These are phyloP conservation scores for Xylaria intraflava DNA, from an alignment of 495 filamentous ascomycete genomes.

Conservation along the genomic window DNA sequence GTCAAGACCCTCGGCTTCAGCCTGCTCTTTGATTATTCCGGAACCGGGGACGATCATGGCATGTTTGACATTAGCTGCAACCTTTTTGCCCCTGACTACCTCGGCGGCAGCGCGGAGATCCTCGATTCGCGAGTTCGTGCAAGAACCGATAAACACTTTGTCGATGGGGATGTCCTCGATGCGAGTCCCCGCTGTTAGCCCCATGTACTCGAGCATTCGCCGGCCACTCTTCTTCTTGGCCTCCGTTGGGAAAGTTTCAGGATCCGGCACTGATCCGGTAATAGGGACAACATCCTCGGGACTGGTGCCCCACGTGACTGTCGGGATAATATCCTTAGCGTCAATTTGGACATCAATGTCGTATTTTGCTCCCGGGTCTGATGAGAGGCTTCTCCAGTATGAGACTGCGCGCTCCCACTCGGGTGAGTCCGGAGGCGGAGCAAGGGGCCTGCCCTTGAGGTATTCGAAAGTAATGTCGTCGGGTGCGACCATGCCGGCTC, in stretches of 20 bases:
- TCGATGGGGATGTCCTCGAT: slow-evolving; percentile 89
- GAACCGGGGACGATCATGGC: slow-evolving; percentile 97
- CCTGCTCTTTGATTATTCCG: slow-evolving; percentile 87
- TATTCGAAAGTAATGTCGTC: slow-evolving; percentile 94
- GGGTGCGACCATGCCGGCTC: slow-evolving; percentile 94
- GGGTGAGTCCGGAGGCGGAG: slow-evolving; percentile 70
- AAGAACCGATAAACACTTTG: slow-evolving; percentile 97
- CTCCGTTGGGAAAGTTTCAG: slow-evolving; percentile 74
- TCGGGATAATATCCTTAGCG: slow-evolving; percentile 86
- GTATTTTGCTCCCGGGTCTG: slow-evolving; percentile 78
- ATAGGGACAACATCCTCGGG: slow-evolving; percentile 95
- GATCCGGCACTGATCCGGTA: slow-evolving; percentile 80
- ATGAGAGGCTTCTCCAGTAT: slow-evolving; percentile 83
- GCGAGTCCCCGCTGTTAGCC: slow-evolving; percentile 70
- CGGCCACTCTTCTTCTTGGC: slow-evolving; percentile 69
- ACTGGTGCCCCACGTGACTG: slow-evolving; percentile 94
- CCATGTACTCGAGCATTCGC: slow-evolving; percentile 93
- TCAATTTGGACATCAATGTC: slow-evolving; percentile 83
- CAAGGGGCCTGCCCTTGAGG: slow-evolving; percentile 81
- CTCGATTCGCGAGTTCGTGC: slow-evolving; percentile 95
- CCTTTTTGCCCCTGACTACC: slow-evolving; percentile 77
- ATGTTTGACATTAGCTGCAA: slow-evolving; percentile 80
- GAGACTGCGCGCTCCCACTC: slow-evolving; percentile 86
- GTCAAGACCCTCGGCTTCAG: slow-evolving; percentile 86
- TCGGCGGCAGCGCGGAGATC: slow-evolving; percentile 84